Percentiles rank a stretch among this genome's conserved stretches.
These are phyloP conservation scores for Xylaria sp. DNA, from an alignment of 2,329 filamentous ascomycete species.

Conservation along the genomic window DNA sequence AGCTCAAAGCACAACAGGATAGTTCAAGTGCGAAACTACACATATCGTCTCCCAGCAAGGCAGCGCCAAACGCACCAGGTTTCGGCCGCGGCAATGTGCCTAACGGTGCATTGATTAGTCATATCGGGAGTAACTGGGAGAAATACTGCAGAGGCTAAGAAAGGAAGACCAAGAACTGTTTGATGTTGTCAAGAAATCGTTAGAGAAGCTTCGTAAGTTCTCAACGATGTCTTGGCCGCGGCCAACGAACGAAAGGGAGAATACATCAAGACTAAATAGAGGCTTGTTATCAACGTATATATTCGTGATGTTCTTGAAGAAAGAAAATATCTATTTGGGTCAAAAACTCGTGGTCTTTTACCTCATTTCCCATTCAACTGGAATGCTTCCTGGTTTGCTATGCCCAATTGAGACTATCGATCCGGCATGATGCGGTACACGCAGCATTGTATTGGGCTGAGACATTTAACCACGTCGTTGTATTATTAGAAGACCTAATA, in stretches of 20 bases:
- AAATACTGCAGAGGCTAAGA: constrained; percentile 2
- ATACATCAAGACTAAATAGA: constrained; percentile 2
- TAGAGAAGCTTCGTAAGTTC: background rate
- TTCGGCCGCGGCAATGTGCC: background rate
- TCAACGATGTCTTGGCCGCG: background rate
- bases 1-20: background rate
- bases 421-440: constrained; percentile 1
- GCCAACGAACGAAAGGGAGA: constrained; percentile 2
- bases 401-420: background rate
- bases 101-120: background rate
- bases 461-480: background rate
- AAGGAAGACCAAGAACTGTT: background rate
- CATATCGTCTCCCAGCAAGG: background rate
- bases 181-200: background rate
- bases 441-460: constrained; percentile 13
- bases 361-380: background rate
- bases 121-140: constrained; percentile 8
- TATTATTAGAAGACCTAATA: constrained; percentile 10
- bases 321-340: constrained; percentile 3
- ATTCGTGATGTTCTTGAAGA: constrained; percentile 12
- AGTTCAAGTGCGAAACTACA: background rate
- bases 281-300: background rate
- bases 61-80: background rate
- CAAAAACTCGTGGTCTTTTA: constrained; percentile 10
- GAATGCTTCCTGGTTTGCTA: background rate